These are phyloP conservation scores for Cucurbita argyrosperma DNA, from an alignment of 306 rosid genomes.

Conservation along the genomic window DNA sequence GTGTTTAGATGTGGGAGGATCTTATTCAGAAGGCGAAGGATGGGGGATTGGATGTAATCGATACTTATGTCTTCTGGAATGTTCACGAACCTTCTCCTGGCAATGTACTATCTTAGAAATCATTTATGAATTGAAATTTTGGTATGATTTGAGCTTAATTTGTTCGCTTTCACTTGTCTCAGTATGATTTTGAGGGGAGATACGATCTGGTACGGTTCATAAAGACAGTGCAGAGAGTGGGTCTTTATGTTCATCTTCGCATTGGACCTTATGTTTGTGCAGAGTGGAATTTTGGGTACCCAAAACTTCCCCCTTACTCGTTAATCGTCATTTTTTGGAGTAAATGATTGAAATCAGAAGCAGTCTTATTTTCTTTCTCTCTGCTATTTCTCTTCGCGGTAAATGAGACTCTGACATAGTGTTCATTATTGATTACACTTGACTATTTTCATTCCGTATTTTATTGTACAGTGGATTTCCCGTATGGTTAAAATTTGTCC, in stretches of 20 bases:
- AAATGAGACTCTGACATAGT: not conserved
- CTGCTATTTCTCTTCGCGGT: not conserved
- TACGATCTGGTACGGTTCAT: constrained; percentile 77
- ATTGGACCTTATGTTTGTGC: constrained; percentile 97
- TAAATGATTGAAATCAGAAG: not conserved
- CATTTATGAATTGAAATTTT: constrained; percentile 7
- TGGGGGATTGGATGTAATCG: constrained; percentile 84
- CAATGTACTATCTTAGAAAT: constrained; percentile 45
- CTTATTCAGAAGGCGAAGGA: constrained; percentile 78
- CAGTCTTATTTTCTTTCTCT: not conserved
- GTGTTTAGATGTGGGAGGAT: constrained; percentile 90
- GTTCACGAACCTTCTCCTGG: constrained; percentile 92
- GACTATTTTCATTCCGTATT: constrained; percentile 13
- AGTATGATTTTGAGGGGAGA: constrained; percentile 91
- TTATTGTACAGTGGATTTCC: constrained; percentile 60
- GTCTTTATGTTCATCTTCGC: constrained; percentile 86
- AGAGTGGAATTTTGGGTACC: constrained; percentile 96
- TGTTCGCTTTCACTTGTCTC: constrained; percentile 4
- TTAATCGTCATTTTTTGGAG: not conserved
- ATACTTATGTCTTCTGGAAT: constrained; percentile 93
- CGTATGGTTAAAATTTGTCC: constrained; percentile 93
- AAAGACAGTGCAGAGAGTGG: constrained; percentile 73
- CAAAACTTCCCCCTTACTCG: not conserved
- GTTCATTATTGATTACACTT: not conserved
- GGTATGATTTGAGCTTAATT: not conserved